Evolutionary conservation across 2,329 filamentous ascomycete genomes (phyloP), one percentile per base, ranked within the genome.

Genomic region (Aspergillus sp.): DNA sequence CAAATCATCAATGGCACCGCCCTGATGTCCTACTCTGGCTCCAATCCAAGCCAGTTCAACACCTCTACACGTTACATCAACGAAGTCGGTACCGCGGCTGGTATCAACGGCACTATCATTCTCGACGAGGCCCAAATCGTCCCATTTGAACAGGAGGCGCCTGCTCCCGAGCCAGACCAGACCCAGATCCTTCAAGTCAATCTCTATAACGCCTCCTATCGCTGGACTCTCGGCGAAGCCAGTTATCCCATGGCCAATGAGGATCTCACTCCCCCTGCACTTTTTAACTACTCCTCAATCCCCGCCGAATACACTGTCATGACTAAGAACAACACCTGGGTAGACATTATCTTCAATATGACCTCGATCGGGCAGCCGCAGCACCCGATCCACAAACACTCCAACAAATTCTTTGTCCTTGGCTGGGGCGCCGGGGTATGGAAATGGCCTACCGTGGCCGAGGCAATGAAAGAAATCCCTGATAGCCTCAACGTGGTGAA

Each of bases 1-100:
- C 86, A 88, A 68, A 77, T 86, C 53, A 77, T 88, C 25, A 75
- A 77, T 8, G 84, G 81, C 1, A 77, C 78, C 32, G 84, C 82
- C 0, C 73, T 79, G 1, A 70, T 88, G 15, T 71, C 74, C 0
- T 81, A 82, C 63, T 5, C 70, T 27, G 69, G 71, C 11, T 62
- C 65, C 81, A 66, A 67, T 73, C 47, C 77, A 77, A n/a, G 72
- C 73, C 0, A 62, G 73, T 11, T 15, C 3, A 63, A 58, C 47
- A 58, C 62, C 21, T 77, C 77, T 0, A 64, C 70, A 1, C 70
- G 81, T 0, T 83, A 76, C 58, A 81, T 86, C 61, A 78, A 81
- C 65, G 80, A 83, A 54, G 79, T 77, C 2, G 85, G 86, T 2
- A 66, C 76, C 0, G 77, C 80, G 0, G 61, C 70, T 17, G 73